Base-by-base conservation (phyloP, 345 rosid species). In the Syzygium aqueum region DNA sequence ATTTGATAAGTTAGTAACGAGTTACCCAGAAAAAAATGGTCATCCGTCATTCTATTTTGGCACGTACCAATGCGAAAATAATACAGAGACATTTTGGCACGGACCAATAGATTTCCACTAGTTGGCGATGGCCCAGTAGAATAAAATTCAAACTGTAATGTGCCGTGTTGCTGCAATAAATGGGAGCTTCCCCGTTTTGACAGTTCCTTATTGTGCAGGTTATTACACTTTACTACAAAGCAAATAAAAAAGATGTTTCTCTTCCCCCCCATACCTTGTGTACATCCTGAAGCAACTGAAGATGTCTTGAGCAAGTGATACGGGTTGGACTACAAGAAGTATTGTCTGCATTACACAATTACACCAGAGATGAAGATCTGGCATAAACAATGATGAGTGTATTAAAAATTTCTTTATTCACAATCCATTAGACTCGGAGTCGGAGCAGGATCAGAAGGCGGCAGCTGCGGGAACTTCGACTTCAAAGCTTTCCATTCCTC, bases 401-500 rank as follows among this genome's bases (percentile, higher is more conserved):
- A 17, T 17, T 37, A n/a, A n/a, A 43, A 49, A 27, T n/a, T 19
- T 27, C 37, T 50, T 52, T 52, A 63, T 28, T 2, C 77, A 3
- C 77, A 63, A 28, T 63, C 77, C 77, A 63, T 63, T 28, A 19
- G 9, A 8, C 16, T 8, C 1, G 2, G 21, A 63, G 21, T 8
- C 1, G 2, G 21, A 63, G 21, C 22, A 2, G 77, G 2, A 28
- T 27, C 14, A 25, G 56, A 87, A 49, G 88, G 56, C 84, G 90
- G 77, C 40, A 89, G 77, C 50, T 89, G 88, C 88, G 53, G 54
- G 5, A 90, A 77, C 84, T 85, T 90, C 21, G 65, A 87, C 88
- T 88, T 94, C 88, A 93, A 22, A 57, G 40, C 92, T 80, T 40
- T 84, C 88, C 91, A 91, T 11, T 93, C 94, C 77, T 80, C 88